Conservation (phyloP, 495 filamentous ascomycete species). For the Pyrenopolyporus hunteri region DNA sequence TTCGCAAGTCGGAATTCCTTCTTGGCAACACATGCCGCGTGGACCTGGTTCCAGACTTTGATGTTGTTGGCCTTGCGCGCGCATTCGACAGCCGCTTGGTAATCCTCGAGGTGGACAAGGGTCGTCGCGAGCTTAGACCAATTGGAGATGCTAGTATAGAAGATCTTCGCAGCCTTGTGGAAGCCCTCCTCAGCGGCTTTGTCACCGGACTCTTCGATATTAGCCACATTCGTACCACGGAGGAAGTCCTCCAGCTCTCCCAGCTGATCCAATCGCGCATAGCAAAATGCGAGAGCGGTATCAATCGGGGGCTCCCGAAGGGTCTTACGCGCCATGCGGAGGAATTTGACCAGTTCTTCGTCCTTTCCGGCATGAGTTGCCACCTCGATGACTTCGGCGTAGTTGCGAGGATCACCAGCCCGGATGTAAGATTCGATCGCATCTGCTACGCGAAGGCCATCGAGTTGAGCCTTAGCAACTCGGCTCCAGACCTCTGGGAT, state of each 20-base stretch:
- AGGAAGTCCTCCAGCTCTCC: conserved; percentile 96
- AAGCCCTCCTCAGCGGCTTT: conserved; percentile 95
- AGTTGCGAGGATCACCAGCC: conserved; percentile 90
- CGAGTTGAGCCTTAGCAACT: conserved; percentile 97
- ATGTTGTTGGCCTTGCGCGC: conserved; percentile 99
- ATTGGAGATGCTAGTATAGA: conserved; percentile 97
- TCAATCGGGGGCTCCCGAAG: conserved; percentile 93
- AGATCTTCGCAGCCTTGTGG: conserved; percentile 97
- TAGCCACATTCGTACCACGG: conserved; percentile 89
- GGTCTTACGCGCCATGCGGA: conserved; percentile 96
- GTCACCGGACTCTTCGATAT: conserved; percentile 94
- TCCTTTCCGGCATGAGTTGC: conserved; percentile 97
- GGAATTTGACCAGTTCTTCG: conserved; percentile 95
- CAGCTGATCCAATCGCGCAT: conserved; percentile 88
- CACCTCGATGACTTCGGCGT: conserved; percentile 93
- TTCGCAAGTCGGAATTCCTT: conserved; percentile 99
- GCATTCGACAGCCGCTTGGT: conserved; percentile 97
- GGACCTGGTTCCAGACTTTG: conserved; percentile 99
- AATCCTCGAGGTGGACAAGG: conserved; percentile 92
- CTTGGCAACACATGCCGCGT: conserved; percentile 95
- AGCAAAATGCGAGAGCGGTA: conserved; percentile 91
- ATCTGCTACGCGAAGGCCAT: conserved; percentile 92
- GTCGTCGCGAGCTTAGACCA: conserved; percentile 99
- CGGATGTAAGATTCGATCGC: conserved; percentile 97
- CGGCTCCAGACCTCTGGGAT: conserved; percentile 98